Base-by-base conservation (phyloP, 1,284 basidiomycete genomes). In the Ustilago bromivora region DNA sequence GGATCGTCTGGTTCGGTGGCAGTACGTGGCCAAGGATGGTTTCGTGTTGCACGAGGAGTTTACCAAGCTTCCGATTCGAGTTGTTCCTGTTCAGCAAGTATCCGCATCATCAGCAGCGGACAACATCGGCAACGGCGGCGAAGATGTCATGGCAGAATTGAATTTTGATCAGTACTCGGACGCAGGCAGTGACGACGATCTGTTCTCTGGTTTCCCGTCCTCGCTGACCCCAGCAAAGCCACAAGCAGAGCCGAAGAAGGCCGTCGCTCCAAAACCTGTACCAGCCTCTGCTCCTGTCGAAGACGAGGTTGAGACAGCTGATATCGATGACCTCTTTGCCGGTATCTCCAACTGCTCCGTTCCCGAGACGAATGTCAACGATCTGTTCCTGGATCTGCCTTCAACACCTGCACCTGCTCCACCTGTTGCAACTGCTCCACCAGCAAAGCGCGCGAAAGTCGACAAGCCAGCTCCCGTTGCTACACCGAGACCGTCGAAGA, bases 1-100 rank as follows among this genome's bases (percentile, higher is more conserved):
- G 31, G 61, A 66, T 11, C 64, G 76, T 4, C 52, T 78, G 35
- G 72, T 78, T 4, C 62, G 72, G 1, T 78, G 76, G 76, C 69
- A 66, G 38, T 78, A 69, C 55, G 52, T 66, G 5, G 70, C 68
- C n/a, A 71, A 69, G 19, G 55, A 80, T 40, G 79, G 79, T 40
- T 41, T 47, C 11, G 57, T 79, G 5, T 53, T 79, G 66, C 75
- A 75, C 46, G 76, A 80, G 10, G 78, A 80, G 43, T 72, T 76
- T 12, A 54, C 68, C 53, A 61, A 61, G 51, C 52, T 78, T 7
- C 71, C 71, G 0, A 60, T 78, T 11, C 71, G 71, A 2, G 57
- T 71, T 8, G 67, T 74, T 5, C 8, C 59, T 34, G 49, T 51
- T 13, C 49, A 51, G 28, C 49, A 51, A 4, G 23, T 28, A 13